Percentiles rank a stretch among this genome's conserved stretches.
These are phyloP conservation scores for Dictyostelium intermedium DNA, from an alignment of 78 protist genomes.

Conservation along the genomic window DNA sequence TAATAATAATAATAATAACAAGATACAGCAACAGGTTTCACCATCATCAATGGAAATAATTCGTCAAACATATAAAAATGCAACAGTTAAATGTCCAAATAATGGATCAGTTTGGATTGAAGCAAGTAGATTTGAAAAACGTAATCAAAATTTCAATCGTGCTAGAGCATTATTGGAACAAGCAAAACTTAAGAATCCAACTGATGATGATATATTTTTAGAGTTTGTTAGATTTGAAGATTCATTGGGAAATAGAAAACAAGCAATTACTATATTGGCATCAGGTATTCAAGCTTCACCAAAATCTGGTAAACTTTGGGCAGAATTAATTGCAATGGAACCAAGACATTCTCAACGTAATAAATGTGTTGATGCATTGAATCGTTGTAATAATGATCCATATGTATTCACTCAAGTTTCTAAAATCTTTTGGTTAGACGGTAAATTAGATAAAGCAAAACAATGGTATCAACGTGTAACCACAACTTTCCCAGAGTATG, in stretches of 20 bases:
- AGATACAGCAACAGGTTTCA: not conserved
- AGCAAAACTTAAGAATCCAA: conserved; percentile 78
- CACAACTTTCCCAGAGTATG: conserved; percentile 86
- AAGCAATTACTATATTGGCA: conserved; percentile 65
- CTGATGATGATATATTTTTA: conserved; percentile 83
- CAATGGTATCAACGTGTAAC: conserved; percentile 93
- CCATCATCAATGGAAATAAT: conserved; percentile 55
- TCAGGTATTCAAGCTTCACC: conserved; percentile 88
- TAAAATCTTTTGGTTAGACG: conserved; percentile 90
- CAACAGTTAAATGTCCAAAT: conserved; percentile 50
- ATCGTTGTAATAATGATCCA: conserved; percentile 81
- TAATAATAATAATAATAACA: not conserved
- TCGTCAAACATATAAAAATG: conserved; percentile 59
- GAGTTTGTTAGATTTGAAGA: conserved; percentile 80
- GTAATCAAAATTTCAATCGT: not conserved
- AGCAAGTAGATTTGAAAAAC: conserved; percentile 78
- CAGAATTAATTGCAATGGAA: conserved; percentile 89
- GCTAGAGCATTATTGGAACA: conserved; percentile 89
- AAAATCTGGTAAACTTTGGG: conserved; percentile 92
- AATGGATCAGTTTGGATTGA: conserved; percentile 90
- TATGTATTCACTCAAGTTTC: conserved; percentile 71
- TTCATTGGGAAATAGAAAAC: conserved; percentile 58
- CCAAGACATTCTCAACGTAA: conserved; percentile 63
- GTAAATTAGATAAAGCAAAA: conserved; percentile 88
- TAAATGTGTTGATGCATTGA: conserved; percentile 87